Conservation (phyloP, 2,329 filamentous ascomycete species). For the Huntiella bhutanensis region DNA sequence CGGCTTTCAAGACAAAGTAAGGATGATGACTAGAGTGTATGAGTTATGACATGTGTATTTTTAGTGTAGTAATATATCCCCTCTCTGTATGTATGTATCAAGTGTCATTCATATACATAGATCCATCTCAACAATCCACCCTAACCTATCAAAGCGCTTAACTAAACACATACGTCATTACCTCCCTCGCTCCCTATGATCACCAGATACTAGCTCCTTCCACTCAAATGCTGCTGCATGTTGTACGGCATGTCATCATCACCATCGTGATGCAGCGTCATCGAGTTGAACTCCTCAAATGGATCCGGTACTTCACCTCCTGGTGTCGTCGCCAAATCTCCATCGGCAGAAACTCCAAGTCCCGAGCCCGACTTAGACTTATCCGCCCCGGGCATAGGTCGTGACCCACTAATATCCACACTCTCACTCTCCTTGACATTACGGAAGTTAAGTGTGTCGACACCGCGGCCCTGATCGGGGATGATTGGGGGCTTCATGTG, state of each 20-base stretch:
- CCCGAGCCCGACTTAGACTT: constrained; percentile 2
- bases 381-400: constrained; percentile 19
- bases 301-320: constrained; percentile 69
- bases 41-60: neutral
- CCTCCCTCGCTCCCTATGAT: neutral
- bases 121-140: too few species aligned
- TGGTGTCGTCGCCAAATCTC: constrained; percentile 55
- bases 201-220: constrained; percentile 6
- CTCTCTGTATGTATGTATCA: neutral
- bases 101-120: neutral
- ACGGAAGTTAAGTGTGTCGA: constrained; percentile 92
- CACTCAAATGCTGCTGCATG: constrained; percentile 16
- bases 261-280: constrained; percentile 90
- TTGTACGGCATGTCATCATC: constrained; percentile 39
- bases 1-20: neutral
- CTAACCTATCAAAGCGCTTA: neutral
- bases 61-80: neutral
- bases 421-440: constrained; percentile 96
- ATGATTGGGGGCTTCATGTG: constrained; percentile 98
- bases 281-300: constrained; percentile 97
- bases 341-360: neutral
- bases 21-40: neutral
- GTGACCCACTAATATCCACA: constrained; percentile 58
- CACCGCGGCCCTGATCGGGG: constrained; percentile 70
- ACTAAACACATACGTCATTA: neutral